These are phyloP conservation scores for Salix dunnii DNA, from an alignment of 345 rosid species.

Conservation along the genomic window DNA sequence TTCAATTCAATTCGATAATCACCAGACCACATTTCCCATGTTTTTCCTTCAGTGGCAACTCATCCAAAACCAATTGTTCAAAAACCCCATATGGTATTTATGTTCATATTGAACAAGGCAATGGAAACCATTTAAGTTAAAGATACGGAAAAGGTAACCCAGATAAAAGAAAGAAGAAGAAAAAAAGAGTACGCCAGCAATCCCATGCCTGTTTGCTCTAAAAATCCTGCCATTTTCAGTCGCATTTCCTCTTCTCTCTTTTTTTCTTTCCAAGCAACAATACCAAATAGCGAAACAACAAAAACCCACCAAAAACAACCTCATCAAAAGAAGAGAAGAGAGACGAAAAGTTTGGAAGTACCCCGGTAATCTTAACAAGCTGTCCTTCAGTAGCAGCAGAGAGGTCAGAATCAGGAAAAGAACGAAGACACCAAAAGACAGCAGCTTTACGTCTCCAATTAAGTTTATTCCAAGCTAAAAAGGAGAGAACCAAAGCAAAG, in stretches of 20 bases:
- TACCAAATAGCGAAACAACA: not conserved
- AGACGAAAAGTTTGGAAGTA: not conserved
- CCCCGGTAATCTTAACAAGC: slow-evolving; percentile 59
- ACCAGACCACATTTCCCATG: not conserved
- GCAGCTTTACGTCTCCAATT: slow-evolving; percentile 32
- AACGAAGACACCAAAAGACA: slow-evolving; percentile 29
- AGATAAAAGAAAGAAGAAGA: not conserved
- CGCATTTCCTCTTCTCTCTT: not conserved
- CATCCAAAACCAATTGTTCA: not conserved
- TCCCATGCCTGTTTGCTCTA: not conserved
- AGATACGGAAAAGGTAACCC: not conserved
- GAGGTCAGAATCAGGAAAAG: slow-evolving; percentile 53
- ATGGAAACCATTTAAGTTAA: not conserved
- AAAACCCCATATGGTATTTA: not conserved
- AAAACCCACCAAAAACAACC: not conserved
- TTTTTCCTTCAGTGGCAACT: not conserved
- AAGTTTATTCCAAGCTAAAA: slow-evolving; percentile 41
- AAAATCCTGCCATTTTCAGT: not conserved
- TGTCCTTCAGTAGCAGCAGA: slow-evolving; percentile 40
- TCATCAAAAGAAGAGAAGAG: not conserved
- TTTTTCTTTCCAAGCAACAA: not conserved
- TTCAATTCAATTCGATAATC: not conserved
- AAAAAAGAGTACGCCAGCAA: not conserved
- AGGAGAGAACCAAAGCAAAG: slow-evolving; percentile 27
- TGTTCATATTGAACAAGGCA: not conserved